phyloP scores from a whole-genome alignment of 163 green algal genomes.

The Trebouxia gelatinosa region DNA sequence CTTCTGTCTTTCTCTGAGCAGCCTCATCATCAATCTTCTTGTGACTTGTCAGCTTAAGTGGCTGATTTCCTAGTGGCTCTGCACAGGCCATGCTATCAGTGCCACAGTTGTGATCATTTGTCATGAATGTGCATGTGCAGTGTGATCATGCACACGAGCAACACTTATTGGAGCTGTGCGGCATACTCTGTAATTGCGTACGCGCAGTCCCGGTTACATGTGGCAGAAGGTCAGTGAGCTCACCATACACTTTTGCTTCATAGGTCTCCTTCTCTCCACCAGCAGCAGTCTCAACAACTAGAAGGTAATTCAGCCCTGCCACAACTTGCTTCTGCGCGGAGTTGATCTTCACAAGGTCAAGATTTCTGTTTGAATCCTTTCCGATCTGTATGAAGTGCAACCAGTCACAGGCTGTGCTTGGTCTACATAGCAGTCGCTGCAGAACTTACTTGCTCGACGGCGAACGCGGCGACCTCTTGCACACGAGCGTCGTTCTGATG shows the following conservation, averaged over 20 bases:
- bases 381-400: slow-evolving; percentile 1
- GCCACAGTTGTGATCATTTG: too few relatives aligned
- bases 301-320: slow-evolving; percentile 37
- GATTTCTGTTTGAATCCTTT: not conserved
- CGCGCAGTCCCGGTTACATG: too few relatives aligned
- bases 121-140: too few relatives aligned
- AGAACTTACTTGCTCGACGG: slow-evolving; percentile 25
- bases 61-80: slow-evolving; percentile 28
- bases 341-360: slow-evolving; percentile 32
- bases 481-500: slow-evolving; percentile 36
- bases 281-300: slow-evolving; percentile 25
- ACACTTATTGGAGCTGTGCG: too few relatives aligned
- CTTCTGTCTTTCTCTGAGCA: not conserved
- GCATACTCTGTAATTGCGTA: too few relatives aligned
- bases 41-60: slow-evolving; percentile 23
- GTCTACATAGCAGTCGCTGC: too few relatives aligned
- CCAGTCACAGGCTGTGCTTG: not conserved
- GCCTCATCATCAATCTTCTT: slow-evolving; percentile 19
- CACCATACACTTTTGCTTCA: slow-evolving; percentile 35
- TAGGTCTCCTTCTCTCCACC: slow-evolving; percentile 20
- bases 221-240: too few relatives aligned
- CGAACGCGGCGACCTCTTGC: slow-evolving; percentile 31
- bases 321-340: slow-evolving; percentile 33
- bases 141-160: too few relatives aligned
- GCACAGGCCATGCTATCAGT: not conserved